Percentiles rank a stretch among this genome's conserved stretches.
These are phyloP conservation scores for Dissophora ornata DNA, from an alignment of 192 early-diverging fungal species.

Conservation along the genomic window DNA sequence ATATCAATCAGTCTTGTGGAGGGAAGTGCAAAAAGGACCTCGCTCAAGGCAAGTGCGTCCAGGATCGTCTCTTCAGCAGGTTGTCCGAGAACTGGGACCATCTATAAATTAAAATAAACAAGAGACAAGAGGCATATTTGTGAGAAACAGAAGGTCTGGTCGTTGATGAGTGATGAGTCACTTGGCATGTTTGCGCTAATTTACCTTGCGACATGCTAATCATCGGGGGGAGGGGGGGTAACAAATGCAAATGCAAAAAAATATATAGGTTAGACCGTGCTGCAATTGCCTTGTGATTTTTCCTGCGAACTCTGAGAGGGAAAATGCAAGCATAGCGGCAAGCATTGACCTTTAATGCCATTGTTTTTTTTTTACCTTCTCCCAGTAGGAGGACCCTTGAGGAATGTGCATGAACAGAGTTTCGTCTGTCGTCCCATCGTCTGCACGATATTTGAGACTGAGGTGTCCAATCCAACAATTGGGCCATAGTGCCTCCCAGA, in stretches of 20 bases:
- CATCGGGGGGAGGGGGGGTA: neutral
- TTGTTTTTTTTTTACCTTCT: too few species aligned
- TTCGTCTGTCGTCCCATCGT: conserved; percentile 33
- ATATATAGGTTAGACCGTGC: neutral
- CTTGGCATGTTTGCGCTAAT: neutral
- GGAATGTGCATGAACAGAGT: neutral
- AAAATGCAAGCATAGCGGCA: too few species aligned
- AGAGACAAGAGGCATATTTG: neutral
- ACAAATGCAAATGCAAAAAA: neutral
- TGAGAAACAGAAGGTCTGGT: too few species aligned
- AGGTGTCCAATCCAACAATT: conserved; percentile 28
- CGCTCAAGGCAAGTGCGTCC: conserved; percentile 30
- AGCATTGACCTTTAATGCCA: too few species aligned
- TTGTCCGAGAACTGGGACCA: conserved; percentile 28
- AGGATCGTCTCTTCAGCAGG: conserved; percentile 39
- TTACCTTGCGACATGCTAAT: conserved; percentile 48
- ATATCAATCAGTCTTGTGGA: conserved; percentile 20
- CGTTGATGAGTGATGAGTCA: neutral
- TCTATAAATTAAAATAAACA: conserved; percentile 2
- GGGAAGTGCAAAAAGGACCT: conserved; percentile 19
- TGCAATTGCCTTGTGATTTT: too few species aligned
- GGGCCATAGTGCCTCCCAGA: conserved; percentile 40
- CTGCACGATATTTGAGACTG: conserved; percentile 31
- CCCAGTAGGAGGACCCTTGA: conserved; percentile 28
- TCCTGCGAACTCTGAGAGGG: too few species aligned